Evolutionary conservation across 1,139 yeast genomes (phyloP).

Genomic region (Taphrina betulina): DNA sequence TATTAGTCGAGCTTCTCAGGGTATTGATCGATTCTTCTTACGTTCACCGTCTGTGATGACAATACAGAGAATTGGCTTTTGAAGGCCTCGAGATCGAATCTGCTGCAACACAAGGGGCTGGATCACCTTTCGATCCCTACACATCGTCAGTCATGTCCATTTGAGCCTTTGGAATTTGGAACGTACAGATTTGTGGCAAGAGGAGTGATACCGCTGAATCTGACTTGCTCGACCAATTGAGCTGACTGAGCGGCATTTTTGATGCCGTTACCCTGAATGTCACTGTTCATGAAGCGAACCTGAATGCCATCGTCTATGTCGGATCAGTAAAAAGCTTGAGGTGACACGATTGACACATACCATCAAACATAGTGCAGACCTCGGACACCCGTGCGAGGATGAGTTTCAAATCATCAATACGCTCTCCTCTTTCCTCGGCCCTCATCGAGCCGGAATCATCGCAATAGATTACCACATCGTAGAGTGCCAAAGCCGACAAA

Average conservation of each 20-base stretch:
- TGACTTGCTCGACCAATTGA: slow-evolving; percentile 40
- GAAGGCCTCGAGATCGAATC: slow-evolving; percentile 40
- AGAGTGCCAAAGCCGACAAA: slow-evolving; percentile 43
- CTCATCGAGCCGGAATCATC: slow-evolving; percentile 47
- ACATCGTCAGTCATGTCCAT: too few species aligned
- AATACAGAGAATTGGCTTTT: slow-evolving; percentile 44
- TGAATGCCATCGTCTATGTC: slow-evolving; percentile 45
- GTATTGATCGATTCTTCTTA: too few species aligned
- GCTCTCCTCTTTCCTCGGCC: slow-evolving; percentile 45
- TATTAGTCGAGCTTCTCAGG: too few species aligned
- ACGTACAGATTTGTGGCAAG: slow-evolving; percentile 43
- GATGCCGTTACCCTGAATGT: slow-evolving; percentile 42
- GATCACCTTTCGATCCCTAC: slow-evolving; percentile 42
- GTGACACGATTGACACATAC: too few species aligned
- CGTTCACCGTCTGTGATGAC: slow-evolving; percentile 44
- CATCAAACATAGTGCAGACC: slow-evolving; percentile 42
- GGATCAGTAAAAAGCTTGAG: too few species aligned
- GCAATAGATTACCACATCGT: slow-evolving; percentile 44
- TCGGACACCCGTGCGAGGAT: slow-evolving; percentile 43
- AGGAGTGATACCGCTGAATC: slow-evolving; percentile 45
- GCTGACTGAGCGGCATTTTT: slow-evolving; percentile 41
- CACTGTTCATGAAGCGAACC: slow-evolving; percentile 43
- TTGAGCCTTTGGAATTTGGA: too few species aligned
- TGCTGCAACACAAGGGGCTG: slow-evolving; percentile 43
- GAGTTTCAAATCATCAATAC: slow-evolving; percentile 45